Evolutionary conservation across 768 basidiomycete genomes (phyloP).

Genomic region (Kwoniella bestiolae): DNA sequence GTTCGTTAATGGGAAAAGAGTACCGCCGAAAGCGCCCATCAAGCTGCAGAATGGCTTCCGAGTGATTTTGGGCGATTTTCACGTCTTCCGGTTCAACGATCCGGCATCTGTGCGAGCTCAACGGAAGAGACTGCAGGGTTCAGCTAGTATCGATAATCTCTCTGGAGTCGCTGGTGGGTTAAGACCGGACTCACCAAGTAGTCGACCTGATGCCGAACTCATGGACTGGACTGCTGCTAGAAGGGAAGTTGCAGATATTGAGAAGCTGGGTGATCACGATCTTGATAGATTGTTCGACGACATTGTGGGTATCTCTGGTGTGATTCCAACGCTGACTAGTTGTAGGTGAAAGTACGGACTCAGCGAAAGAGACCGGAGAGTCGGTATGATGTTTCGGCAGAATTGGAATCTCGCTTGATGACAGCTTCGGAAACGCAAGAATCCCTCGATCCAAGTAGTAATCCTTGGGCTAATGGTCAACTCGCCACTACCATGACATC

Average conservation of each 20-base stretch:
- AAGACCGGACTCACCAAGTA: constrained; percentile 30
- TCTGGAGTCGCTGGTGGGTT: constrained; percentile 18
- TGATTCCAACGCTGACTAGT: constrained; percentile 42
- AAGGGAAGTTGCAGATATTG: constrained; percentile 89
- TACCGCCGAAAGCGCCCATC: constrained; percentile 73
- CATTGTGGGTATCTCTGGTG: constrained; percentile 82
- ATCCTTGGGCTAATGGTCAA: constrained; percentile 41
- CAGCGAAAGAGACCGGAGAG: constrained; percentile 46
- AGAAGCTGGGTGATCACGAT: constrained; percentile 92
- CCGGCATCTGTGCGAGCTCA: constrained; percentile 49
- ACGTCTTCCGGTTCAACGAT: constrained; percentile 89
- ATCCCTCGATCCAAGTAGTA: constrained; percentile 31
- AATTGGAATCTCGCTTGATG: constrained; percentile 40
- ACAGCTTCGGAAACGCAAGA: constrained; percentile 42
- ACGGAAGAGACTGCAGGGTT: constrained; percentile 36
- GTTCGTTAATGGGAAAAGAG: constrained; percentile 83
- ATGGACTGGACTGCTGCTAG: constrained; percentile 97
- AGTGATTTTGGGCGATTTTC: constrained; percentile 94
- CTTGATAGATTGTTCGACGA: constrained; percentile 79
- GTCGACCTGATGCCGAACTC: constrained; percentile 35
- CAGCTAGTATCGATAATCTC: constrained; percentile 36
- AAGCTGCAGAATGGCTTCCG: constrained; percentile 93
- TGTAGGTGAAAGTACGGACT: constrained; percentile 49
- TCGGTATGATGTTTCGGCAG: constrained; percentile 38
- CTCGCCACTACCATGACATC: constrained; percentile 34